These are phyloP conservation scores for Drechslera avenae DNA, from an alignment of 2,329 filamentous ascomycete species.

Conservation along the genomic window DNA sequence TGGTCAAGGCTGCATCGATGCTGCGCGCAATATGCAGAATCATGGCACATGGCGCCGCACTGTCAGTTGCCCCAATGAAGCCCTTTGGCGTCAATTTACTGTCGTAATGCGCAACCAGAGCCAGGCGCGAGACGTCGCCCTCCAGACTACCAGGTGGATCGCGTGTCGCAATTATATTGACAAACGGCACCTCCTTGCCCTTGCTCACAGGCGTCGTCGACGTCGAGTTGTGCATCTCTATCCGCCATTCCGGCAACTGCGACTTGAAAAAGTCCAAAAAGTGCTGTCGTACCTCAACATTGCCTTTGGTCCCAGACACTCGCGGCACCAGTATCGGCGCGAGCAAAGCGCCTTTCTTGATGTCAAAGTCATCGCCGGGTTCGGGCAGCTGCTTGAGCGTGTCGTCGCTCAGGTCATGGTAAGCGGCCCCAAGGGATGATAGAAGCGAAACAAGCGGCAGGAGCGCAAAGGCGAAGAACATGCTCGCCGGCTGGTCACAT, in stretches of 20 bases:
- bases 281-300: constrained; percentile 75
- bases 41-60: constrained; percentile 92
- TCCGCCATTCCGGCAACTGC: constrained; percentile 77
- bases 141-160: constrained; percentile 79
- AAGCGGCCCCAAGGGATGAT: constrained; percentile 51
- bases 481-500: constrained; percentile 22
- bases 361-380: constrained; percentile 77
- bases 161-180: constrained; percentile 85
- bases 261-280: constrained; percentile 81
- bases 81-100: constrained; percentile 79
- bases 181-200: constrained; percentile 75
- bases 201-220: constrained; percentile 79
- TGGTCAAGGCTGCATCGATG: constrained; percentile 80
- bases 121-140: constrained; percentile 81
- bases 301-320: constrained; percentile 84
- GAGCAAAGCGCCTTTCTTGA: constrained; percentile 75
- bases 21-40: constrained; percentile 83
- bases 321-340: constrained; percentile 86
- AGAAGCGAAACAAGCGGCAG: constrained; percentile 30
- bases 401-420: constrained; percentile 72
- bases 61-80: constrained; percentile 93
- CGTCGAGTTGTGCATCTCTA: constrained; percentile 87
- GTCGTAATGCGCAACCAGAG: constrained; percentile 93
- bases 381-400: constrained; percentile 73
- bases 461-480: constrained; percentile 28